phyloP scores from a whole-genome alignment of 225 moss, liverwort and hornwort genomes.

The Marchantia paleacea region DNA sequence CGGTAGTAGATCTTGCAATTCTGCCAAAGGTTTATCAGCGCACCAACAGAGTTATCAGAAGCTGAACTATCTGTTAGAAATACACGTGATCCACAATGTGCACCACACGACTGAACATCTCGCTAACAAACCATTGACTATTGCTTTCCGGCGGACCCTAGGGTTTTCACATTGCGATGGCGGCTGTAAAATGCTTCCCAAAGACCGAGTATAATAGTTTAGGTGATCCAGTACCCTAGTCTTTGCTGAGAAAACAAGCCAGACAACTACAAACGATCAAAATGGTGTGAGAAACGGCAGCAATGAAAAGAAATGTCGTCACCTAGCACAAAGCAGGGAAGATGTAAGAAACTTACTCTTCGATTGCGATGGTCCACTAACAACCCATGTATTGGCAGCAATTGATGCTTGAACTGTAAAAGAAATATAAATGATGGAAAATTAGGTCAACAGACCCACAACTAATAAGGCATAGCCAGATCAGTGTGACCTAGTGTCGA shows the following conservation, averaged over 20 bases:
- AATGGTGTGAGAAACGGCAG: no score
- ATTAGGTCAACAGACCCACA: no score
- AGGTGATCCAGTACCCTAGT: no score
- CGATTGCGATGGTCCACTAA: conserved; percentile 47
- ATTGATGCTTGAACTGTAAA: conserved; percentile 52
- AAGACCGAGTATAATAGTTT: no score
- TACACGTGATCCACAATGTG: no score
- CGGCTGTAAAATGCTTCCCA: no score
- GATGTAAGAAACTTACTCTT: conserved; percentile 33
- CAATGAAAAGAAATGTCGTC: no score
- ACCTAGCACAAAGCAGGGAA: not conserved
- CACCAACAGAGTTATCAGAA: not conserved
- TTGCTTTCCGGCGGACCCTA: not conserved
- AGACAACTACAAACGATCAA: not conserved
- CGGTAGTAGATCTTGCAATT: conserved; percentile 48
- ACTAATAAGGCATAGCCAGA: no score
- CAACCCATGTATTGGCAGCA: conserved; percentile 55
- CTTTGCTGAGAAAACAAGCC: not conserved
- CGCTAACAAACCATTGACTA: no score
- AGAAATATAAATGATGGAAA: no score
- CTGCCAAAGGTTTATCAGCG: conserved; percentile 30
- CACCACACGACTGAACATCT: no score
- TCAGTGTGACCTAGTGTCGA: no score
- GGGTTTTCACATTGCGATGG: not conserved
- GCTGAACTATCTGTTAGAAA: not conserved